phyloP scores from a whole-genome alignment of 306 rosid genomes.

The Cyamopsis tetragonoloba region DNA sequence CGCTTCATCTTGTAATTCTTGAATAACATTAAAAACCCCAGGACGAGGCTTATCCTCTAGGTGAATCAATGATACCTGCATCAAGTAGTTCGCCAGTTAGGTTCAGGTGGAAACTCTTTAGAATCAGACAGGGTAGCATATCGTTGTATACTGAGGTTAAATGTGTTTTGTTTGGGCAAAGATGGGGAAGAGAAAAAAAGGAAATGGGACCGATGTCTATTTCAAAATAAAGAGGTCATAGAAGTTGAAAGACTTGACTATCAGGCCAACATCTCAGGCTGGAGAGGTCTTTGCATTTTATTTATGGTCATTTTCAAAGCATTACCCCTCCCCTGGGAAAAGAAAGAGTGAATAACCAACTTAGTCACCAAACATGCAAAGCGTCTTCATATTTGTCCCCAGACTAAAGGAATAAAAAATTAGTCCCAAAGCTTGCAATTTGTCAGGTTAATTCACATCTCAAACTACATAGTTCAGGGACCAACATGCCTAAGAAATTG shows the following conservation, averaged over 20 bases:
- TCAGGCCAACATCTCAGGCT: not conserved
- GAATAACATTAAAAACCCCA: conserved; percentile 70
- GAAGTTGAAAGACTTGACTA: conserved; percentile 5
- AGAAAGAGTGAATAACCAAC: too few relatives aligned
- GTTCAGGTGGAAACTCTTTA: conserved; percentile 17
- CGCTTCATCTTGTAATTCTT: conserved; percentile 65
- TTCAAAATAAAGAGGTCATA: conserved; percentile 2
- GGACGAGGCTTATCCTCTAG: conserved; percentile 93
- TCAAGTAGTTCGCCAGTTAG: conserved; percentile 19
- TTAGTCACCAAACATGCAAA: too few relatives aligned
- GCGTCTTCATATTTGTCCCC: too few relatives aligned
- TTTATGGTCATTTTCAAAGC: conserved; percentile 14
- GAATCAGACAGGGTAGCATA: conserved; percentile 2
- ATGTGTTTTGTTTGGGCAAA: not conserved
- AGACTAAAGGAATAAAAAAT: too few relatives aligned
- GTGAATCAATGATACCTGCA: conserved; percentile 91
- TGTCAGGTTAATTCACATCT: too few relatives aligned
- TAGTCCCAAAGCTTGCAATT: too few relatives aligned
- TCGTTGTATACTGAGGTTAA: not conserved
- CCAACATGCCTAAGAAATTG: too few relatives aligned
- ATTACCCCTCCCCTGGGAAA: not conserved
- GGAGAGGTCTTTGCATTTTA: conserved; percentile 9
- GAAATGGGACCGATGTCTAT: not conserved
- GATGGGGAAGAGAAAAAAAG: not conserved
- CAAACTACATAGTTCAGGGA: too few relatives aligned